phyloP scores from a whole-genome alignment of 257 asterid genomes.

The Nicotiana noctiflora region DNA sequence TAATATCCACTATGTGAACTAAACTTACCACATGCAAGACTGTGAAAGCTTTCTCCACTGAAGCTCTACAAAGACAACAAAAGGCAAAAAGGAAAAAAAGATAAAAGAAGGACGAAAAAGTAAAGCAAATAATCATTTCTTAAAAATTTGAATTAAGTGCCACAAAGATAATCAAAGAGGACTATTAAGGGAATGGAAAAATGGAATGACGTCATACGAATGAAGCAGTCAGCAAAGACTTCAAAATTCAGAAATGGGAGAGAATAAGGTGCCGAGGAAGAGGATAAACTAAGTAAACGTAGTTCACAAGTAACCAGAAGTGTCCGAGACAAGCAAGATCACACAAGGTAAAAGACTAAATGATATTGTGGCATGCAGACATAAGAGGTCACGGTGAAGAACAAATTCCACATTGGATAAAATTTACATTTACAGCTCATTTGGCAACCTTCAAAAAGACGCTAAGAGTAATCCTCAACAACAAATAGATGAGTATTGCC shows the following conservation, averaged over 20 bases:
- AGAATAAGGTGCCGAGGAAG: neutral
- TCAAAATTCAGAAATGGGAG: neutral
- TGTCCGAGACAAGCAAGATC: neutral
- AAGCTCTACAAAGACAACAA: neutral
- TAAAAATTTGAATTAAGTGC: neutral
- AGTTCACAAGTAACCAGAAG: slow-evolving; percentile 1
- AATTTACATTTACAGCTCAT: neutral
- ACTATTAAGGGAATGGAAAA: neutral
- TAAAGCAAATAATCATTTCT: neutral
- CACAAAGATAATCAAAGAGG: neutral
- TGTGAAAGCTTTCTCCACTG: neutral
- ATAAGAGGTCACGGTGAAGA: neutral
- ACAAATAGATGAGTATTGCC: no score
- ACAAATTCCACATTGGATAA: neutral
- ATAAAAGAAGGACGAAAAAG: neutral
- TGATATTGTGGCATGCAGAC: neutral
- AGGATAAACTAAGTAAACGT: neutral
- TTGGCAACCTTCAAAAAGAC: no score
- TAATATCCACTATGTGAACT: neutral
- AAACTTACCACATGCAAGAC: neutral
- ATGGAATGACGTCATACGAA: neutral
- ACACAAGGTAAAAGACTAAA: neutral
- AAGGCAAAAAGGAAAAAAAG: neutral
- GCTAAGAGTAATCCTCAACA: no score
- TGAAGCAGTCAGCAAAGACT: neutral